These are phyloP conservation scores for Zasmidium angulare DNA, from an alignment of 2,329 filamentous ascomycete species.

Conservation along the genomic window DNA sequence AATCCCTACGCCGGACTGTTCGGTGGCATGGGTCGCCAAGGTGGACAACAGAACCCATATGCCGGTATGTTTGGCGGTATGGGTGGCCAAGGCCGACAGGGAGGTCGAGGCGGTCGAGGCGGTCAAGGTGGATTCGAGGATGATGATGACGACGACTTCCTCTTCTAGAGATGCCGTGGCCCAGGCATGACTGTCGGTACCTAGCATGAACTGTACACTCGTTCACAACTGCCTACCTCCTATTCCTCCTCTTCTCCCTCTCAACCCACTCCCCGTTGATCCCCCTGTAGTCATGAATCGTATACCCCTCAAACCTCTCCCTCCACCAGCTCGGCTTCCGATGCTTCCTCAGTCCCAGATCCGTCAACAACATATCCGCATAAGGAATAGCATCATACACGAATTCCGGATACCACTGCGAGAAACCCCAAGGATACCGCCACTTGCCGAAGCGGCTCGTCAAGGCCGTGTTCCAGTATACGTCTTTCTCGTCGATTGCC, in stretches of 20 bases:
- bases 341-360: conserved; percentile 10
- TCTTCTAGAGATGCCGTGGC: too few species aligned
- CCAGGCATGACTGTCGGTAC: too few species aligned
- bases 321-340: conserved; percentile 13
- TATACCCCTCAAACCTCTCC: conserved; percentile 16
- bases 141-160: too few species aligned
- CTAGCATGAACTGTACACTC: too few species aligned
- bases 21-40: too few species aligned
- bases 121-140: too few species aligned
- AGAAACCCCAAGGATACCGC: conserved; percentile 15
- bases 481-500: conserved; percentile 6
- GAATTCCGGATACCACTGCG: conserved; percentile 18
- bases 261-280: conserved; percentile 9
- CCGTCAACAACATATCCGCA: conserved; percentile 16
- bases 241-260: background rate
- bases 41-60: too few species aligned
- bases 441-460: conserved; percentile 10
- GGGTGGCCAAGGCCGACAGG: background rate
- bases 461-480: conserved; percentile 11
- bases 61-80: background rate
- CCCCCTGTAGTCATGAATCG: conserved; percentile 15
- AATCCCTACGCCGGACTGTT: too few species aligned
- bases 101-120: too few species aligned
- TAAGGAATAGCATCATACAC: conserved; percentile 16
- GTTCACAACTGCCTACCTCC: background rate